Conservation (phyloP, 2,329 filamentous ascomycete genomes). For the Cryoendolithus antarcticus region DNA sequence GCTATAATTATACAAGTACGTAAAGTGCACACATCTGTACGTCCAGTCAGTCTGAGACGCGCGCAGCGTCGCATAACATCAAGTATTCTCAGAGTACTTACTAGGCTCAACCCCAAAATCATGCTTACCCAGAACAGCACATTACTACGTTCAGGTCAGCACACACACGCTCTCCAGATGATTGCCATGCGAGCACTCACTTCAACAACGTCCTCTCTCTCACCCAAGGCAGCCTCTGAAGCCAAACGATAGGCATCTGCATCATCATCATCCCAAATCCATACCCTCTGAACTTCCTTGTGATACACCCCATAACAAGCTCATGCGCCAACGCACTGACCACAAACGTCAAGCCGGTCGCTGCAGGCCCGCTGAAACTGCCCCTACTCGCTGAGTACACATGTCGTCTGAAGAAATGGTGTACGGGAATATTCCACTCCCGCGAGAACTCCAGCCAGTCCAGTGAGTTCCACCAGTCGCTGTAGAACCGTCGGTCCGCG, state of each 20-base stretch:
- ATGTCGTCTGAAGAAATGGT: slow-evolving; percentile 87
- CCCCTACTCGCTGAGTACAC: slow-evolving; percentile 77
- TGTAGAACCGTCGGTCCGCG: slow-evolving; percentile 87
- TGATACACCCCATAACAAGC: slow-evolving; percentile 95
- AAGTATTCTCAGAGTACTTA: slow-evolving; percentile 9
- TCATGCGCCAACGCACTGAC: slow-evolving; percentile 85
- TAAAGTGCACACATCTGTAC: slow-evolving; percentile 47
- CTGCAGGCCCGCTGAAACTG: slow-evolving; percentile 56
- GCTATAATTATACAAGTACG: slow-evolving; percentile 37
- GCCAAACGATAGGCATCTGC: slow-evolving; percentile 85
- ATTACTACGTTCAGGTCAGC: slow-evolving; percentile 4
- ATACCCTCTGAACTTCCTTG: slow-evolving; percentile 89
- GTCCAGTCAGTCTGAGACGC: slow-evolving; percentile 3
- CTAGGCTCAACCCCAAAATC: slow-evolving; percentile 25
- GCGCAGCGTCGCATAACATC: slow-evolving; percentile 7
- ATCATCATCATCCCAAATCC: slow-evolving; percentile 93
- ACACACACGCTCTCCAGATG: slow-evolving; percentile 15
- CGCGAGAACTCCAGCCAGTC: slow-evolving; percentile 93
- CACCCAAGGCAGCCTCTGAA: slow-evolving; percentile 72
- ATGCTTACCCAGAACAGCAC: slow-evolving; percentile 22
- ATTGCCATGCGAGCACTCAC: slow-evolving; percentile 11
- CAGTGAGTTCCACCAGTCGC: slow-evolving; percentile 59
- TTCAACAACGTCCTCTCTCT: slow-evolving; percentile 66
- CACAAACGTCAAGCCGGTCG: slow-evolving; percentile 83
- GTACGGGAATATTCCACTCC: slow-evolving; percentile 96